Conservation (phyloP, 2,329 filamentous ascomycete species). For the Claviceps fusiformis region DNA sequence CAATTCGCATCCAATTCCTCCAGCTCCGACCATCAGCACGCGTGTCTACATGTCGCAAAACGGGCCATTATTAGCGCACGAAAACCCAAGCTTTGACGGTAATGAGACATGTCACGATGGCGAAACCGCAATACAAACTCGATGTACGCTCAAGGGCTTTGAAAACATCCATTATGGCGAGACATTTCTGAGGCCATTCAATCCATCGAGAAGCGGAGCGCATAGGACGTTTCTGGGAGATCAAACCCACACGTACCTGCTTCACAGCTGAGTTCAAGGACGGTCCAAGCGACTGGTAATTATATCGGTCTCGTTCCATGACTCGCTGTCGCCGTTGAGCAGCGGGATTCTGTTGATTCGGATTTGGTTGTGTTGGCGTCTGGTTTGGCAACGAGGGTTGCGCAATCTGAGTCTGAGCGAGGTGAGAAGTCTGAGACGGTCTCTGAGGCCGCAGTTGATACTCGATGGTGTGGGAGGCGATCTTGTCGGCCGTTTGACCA, state of each 20-base stretch:
- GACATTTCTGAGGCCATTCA: not conserved
- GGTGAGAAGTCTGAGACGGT: conserved; percentile 5
- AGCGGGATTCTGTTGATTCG: conserved; percentile 9
- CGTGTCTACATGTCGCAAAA: conserved; percentile 43
- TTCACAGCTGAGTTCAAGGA: conserved; percentile 53
- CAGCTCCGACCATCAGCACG: conserved; percentile 88
- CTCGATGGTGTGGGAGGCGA: not conserved
- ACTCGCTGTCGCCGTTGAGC: conserved; percentile 14
- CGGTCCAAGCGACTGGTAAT: conserved; percentile 53
- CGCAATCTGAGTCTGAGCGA: conserved; percentile 4
- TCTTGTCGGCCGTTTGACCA: not conserved
- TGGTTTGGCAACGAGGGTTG: conserved; percentile 7
- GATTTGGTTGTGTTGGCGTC: conserved; percentile 2
- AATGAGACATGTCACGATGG: not conserved
- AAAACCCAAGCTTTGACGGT: not conserved
- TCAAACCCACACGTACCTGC: conserved; percentile 39
- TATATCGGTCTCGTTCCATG: conserved; percentile 37
- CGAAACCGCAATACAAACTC: not conserved
- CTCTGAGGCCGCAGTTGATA: conserved; percentile 6
- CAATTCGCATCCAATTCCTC: conserved; percentile 93
- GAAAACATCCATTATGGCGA: not conserved
- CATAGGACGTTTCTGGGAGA: conserved; percentile 2
- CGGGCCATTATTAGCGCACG: not conserved
- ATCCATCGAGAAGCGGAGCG: not conserved
- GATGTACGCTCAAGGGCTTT: not conserved